Evolutionary conservation across 352 stramenopile species (phyloP), one percentile per base, ranked within the genome.

Genomic region (Thalassiosira exigua): DNA sequence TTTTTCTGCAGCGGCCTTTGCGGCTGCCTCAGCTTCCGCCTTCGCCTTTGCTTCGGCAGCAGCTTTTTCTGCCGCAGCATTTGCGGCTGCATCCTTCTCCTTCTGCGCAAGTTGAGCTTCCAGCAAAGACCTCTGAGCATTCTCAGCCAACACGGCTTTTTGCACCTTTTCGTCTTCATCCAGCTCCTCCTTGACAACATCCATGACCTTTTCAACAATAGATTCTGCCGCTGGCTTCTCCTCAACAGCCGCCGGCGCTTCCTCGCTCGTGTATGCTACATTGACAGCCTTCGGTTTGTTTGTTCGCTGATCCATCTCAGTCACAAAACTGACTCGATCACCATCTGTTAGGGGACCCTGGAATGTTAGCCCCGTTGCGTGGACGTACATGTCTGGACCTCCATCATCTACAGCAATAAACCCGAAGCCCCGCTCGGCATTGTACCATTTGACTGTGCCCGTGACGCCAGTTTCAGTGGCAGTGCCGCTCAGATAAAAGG

Each of bases 311-410:
- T 82, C 67, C 0, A 78, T 60, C 30, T 78, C 52, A 12, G 67
- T 74, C 0, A 32, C 42, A 42, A 82, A 82, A 21, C 44, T 51
- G 11, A 82, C 58, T 32, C 53, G 58, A 3, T 82, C 74, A 9
- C 59, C 44, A 22, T 82, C 74, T 5, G 46, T 29, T 39, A 82
- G 52, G 0, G 67, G 74, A 33, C 85, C 90, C 39, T 90, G 75
- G 1, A 80, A 54, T 41, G 82, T 71, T 41, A 94, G 82, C 36
- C 68, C 62, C 22, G 86, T 91, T 30, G 91, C 86, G 70, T 94
- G 90, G 3, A 94, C 90, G 70, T 91, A 93, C 46, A 93, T 79
- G 77, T 93, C 88, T 32, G 77, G 68, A 51, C 75, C 81, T 61
- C 86, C 87, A 51, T 91, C 85, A 66, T 92, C 75, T 17, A 86